Conservation (phyloP, 1,284 basidiomycete genomes). For the Pyrrhoderma noxium region DNA sequence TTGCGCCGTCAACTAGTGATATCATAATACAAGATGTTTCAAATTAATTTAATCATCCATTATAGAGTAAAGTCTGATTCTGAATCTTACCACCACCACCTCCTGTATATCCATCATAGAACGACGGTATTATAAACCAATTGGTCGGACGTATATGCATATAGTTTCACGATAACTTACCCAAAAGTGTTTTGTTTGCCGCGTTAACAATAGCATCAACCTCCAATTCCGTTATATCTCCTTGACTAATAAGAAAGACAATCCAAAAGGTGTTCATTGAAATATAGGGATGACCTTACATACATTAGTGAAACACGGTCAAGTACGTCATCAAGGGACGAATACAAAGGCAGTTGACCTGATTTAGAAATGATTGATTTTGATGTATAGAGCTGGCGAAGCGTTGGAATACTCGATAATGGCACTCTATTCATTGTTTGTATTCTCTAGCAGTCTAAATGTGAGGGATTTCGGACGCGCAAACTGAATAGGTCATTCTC, state of each 20-base stretch:
- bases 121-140: neutral
- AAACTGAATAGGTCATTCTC: too few relatives aligned
- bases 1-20: conserved; percentile 73
- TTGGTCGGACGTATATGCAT: neutral
- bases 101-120: conserved; percentile 31
- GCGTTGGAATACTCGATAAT: conserved; percentile 42
- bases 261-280: neutral
- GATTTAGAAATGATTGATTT: conserved; percentile 26
- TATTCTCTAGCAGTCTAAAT: neutral
- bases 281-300: conserved; percentile 26
- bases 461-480: too few relatives aligned
- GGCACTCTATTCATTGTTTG: conserved; percentile 21
- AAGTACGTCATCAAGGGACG: conserved; percentile 33
- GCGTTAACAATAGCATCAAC: conserved; percentile 85
- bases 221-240: conserved; percentile 68
- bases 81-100: conserved; percentile 68
- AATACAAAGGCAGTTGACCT: conserved; percentile 29
- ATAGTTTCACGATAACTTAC: conserved; percentile 39
- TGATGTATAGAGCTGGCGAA: conserved; percentile 42
- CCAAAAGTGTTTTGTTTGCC: conserved; percentile 71
- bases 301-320: conserved; percentile 56
- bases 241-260: conserved; percentile 41
- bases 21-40: neutral
- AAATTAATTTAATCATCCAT: too few relatives aligned
- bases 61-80: too few relatives aligned